Evolutionary conservation across 305 asterid genomes (phyloP), one percentile per base, ranked within the genome.

Genomic region (Plantago lanceolata): DNA sequence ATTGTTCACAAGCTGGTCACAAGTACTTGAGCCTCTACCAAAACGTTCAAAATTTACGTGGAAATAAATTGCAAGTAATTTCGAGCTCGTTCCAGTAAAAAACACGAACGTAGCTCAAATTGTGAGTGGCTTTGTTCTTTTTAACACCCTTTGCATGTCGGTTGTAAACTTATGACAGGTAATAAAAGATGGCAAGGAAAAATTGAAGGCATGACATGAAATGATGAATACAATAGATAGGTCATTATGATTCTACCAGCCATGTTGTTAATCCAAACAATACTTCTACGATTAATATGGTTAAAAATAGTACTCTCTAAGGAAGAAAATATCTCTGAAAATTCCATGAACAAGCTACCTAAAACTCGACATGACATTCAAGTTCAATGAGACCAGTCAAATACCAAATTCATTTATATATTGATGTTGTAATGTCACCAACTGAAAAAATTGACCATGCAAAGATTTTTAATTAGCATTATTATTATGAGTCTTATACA

Each of bases 371-470:
- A 28, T 28, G 29, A 56, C 61, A 56, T 56, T 56, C 45, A 56
- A 55, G 43, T 16, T 16, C 60, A 6, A 56, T n/a, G 2, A 19
- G 44, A 16, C 61, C 61, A 29, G 61, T 56, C 61, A 29, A 56
- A 56, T 56, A 56, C 61, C 8, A 56, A 56, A 29, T 16, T 26
- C 15, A 17, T 26, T 56, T 16, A 28, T 56, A 13, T 26, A 56
- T 56, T 28, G 11, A 56, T 56, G 45, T 29, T 56, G 61, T 56
- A 29, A 29, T 56, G 61, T 35, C 45, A 56, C 44, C 61, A 56
- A 56, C 61, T 56, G 61, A 56, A 29, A 56, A 15, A 26, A 26
- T 29, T 7, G 61, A 29, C 61, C 61, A 56, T 56, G 61, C 61
- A 56, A 5, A 28, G 18, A 56, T 56, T 15, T 56, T 56, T 16